phyloP scores from a whole-genome alignment of 1,139 yeast genomes.

The Arxiozyma telluris region DNA sequence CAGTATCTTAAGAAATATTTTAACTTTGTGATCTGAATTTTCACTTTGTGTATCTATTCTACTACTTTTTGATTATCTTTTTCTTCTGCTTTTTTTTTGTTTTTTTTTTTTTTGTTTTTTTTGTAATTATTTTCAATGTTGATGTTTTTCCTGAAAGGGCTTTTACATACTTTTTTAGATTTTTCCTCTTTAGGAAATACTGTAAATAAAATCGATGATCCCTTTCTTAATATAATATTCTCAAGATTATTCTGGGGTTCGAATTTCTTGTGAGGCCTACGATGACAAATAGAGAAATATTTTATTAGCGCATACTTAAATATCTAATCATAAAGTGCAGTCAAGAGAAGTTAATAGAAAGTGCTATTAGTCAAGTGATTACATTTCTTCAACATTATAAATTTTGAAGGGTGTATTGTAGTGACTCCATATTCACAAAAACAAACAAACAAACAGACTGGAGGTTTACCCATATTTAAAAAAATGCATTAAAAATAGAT shows the following conservation, averaged over 20 bases:
- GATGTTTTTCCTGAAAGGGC: not conserved
- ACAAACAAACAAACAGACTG: not conserved
- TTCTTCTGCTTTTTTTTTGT: not conserved
- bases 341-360: not conserved
- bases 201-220: not conserved
- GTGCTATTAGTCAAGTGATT: not conserved
- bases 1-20: not conserved
- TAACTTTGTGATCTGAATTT: not conserved
- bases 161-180: not conserved
- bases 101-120: not conserved
- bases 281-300: not conserved
- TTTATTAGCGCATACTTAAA: too few species aligned
- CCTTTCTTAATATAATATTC: not conserved
- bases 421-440: not conserved
- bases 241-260: not conserved
- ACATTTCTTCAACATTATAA: too few species aligned
- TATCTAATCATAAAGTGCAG: not conserved
- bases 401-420: too few species aligned
- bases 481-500: not conserved
- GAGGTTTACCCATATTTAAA: too few species aligned
- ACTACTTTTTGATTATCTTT: not conserved
- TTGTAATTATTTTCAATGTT: not conserved
- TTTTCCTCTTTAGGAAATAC: not conserved
- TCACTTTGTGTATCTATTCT: constrained; percentile 1
- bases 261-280: not conserved